Conservation (phyloP, 2,329 filamentous ascomycete genomes). For the Metarhizium brunneum region DNA sequence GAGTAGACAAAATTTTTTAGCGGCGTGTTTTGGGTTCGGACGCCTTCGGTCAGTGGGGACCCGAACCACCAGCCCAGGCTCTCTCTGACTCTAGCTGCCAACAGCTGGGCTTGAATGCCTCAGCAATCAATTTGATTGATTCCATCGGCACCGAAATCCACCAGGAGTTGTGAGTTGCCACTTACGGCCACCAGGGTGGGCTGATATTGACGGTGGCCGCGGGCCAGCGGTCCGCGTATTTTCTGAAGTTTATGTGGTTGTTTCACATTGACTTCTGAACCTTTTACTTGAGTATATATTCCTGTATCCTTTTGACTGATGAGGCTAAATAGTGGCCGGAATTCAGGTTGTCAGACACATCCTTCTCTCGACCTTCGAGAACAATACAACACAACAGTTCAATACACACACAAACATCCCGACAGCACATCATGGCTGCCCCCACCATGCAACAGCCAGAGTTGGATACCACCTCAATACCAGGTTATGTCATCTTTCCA, state of each 20-base stretch:
- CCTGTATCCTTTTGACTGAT: neutral
- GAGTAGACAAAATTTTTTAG: neutral
- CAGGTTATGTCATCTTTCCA: slow-evolving; percentile 36
- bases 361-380: slow-evolving; percentile 1
- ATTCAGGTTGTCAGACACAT: slow-evolving; percentile 1
- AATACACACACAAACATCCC: neutral
- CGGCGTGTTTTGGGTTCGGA: neutral
- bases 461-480: slow-evolving; percentile 30
- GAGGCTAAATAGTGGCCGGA: slow-evolving; percentile 1
- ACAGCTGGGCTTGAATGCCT: neutral
- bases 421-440: slow-evolving; percentile 11
- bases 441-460: slow-evolving; percentile 9
- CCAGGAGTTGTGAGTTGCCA: neutral
- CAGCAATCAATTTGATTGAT: neutral
- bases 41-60: neutral
- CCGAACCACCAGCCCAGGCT: neutral
- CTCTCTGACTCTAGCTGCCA: too few species aligned
- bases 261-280: neutral
- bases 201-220: slow-evolving; percentile 4
- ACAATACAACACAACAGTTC: neutral
- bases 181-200: neutral
- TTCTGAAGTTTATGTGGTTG: neutral
- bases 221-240: slow-evolving; percentile 2
- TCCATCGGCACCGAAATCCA: slow-evolving; percentile 1
- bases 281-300: slow-evolving; percentile 3